Base-by-base conservation (phyloP, 768 basidiomycete species). In the Lactarius vividus region DNA sequence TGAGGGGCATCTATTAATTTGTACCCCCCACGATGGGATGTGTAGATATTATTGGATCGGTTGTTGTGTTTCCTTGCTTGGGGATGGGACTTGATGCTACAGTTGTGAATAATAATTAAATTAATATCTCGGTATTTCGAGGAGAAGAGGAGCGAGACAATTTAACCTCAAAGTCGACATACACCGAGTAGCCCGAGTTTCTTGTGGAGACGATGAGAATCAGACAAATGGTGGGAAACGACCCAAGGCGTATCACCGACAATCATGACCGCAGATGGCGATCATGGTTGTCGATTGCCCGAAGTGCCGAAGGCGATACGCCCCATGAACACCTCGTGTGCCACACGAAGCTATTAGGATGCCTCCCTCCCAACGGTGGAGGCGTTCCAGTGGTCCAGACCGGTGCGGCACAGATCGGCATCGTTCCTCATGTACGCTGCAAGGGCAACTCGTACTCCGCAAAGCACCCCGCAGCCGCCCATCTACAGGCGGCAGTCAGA, bases 101-200 rank as follows among this genome's bases (percentile, higher is more conserved):
- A n/a, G n/a, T n/a, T 52, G 59, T 65, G 55, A 39, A 57, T 56
- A 49, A 49, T 49, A 23, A 33, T 7, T 28, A 42, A 53, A 33
- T 7, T 28, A 42, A 53, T 59, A 33, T 52, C 35, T 56, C 39
- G 7, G 2, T 39, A 4, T 28, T 57, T n/a, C n/a, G n/a, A n/a
- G n/a, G n/a, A n/a, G n/a, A n/a, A n/a, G n/a, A n/a, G n/a, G n/a
- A n/a, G n/a, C 20, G 44, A 46, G 8, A 11, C 9, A n/a, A n/a
- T n/a, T n/a, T n/a, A n/a, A n/a, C 18, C 11, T 16, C n/a, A 6
- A 35, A 33, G 11, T 35, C 18, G 29, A 9, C 39, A 33, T 56
- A 33, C n/a, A n/a, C n/a, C n/a, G n/a, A n/a, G n/a, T n/a, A n/a
- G n/a, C n/a, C 35, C 5, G 20, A 9, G 37, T 8, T 40, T 18